phyloP scores from a whole-genome alignment of 164 flowering plant genomes.

The Buxus sempervirens region DNA sequence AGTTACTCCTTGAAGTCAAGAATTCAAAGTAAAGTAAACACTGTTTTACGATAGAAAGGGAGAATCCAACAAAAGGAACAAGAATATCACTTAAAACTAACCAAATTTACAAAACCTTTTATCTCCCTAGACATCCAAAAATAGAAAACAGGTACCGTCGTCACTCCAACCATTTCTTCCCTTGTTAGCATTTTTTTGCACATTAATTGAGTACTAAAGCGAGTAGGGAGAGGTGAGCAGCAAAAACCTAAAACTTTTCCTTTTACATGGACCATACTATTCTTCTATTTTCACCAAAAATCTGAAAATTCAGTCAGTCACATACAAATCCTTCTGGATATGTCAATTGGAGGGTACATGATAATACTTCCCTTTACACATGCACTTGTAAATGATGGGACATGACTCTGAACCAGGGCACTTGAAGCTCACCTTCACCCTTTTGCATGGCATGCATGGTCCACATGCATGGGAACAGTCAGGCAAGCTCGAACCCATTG shows the following conservation, averaged over 20 bases:
- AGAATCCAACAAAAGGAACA: neutral
- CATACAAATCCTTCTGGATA: neutral
- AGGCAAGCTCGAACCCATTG: constrained; percentile 76
- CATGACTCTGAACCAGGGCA: constrained; percentile 70
- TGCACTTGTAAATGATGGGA: constrained; percentile 75
- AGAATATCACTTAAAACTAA: neutral
- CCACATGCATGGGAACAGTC: constrained; percentile 88
- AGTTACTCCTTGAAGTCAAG: neutral
- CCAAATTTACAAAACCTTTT: neutral
- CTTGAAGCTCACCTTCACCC: constrained; percentile 79
- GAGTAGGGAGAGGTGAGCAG: neutral
- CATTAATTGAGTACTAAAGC: neutral
- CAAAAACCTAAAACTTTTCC: no score
- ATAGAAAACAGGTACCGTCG: no score
- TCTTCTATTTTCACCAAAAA: neutral
- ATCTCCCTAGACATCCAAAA: no score
- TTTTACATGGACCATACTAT: neutral
- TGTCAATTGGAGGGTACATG: constrained; percentile 65
- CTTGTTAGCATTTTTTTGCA: neutral
- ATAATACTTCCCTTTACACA: constrained; percentile 60
- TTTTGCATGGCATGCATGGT: constrained; percentile 73
- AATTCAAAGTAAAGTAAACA: no score
- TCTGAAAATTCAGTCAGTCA: neutral
- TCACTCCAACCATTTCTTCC: neutral
- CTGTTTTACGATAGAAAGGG: neutral